Evolutionary conservation across 345 rosid species (phyloP), one percentile per base, ranked within the genome.

Genomic region (Populus davidiana): DNA sequence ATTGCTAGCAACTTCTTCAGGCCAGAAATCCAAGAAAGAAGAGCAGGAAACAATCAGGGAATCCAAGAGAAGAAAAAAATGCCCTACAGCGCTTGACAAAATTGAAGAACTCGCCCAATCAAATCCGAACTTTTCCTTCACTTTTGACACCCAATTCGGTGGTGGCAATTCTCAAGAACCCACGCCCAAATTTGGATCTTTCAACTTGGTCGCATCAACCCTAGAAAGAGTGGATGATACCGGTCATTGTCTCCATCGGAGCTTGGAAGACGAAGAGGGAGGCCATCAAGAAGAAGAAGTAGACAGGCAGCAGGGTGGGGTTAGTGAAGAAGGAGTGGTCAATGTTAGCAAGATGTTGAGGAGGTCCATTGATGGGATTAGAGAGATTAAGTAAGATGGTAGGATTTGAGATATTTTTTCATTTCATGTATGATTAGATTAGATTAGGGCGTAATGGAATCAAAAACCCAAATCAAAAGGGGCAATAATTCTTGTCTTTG

Each of bases 171-270:
- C 80, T 18, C 75, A 73, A 17, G 67, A 81, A 49, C 44, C 17
- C 72, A 81, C 84, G 2, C 84, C 84, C 23, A 81, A 81, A 71
- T 81, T 81, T 35, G 84, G 84, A 77, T 77, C 81, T 21, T 81
- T 77, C 77, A 69, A 74, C 23, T 27, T 29, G 29, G 74, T 50
- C 38, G 6, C 38, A 35, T 43, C 76, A 11, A 73, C 69, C 69
- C 5, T 23, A 21, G 49, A 72, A 31, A 23, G 61, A 59, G 21
- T n/a, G 12, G 41, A 11, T 5, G 44, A 38, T 41, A 7, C 25
- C 2, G 25, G 1, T 54, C 62, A 20, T 20, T 36, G 44, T 56
- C 12, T 59, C 13, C 27, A 41, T 6, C 50, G 9, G 16, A 23
- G 43, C 6, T 41, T 9, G 17, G 35, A 61, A 17, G 36, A 73